phyloP scores from a whole-genome alignment of 2,329 filamentous ascomycete species.

The Colletotrichum plurivorum region DNA sequence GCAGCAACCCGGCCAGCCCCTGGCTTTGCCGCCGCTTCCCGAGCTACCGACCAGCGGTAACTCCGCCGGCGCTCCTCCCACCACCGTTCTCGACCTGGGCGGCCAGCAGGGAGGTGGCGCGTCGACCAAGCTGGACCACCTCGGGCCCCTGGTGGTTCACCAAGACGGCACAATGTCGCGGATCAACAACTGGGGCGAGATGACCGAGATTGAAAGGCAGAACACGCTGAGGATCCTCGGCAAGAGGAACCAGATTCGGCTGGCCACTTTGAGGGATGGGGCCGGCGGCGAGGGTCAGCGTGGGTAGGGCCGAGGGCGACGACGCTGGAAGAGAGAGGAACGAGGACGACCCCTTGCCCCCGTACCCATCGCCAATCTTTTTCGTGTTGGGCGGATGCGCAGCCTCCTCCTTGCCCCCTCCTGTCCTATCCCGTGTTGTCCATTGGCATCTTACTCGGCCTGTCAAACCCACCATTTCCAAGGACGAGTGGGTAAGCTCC shows the following conservation, averaged over 20 bases:
- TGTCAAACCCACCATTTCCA: slow-evolving; percentile 8
- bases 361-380: not conserved
- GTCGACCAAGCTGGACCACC: slow-evolving; percentile 72
- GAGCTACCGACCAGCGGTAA: slow-evolving; percentile 11
- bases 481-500: not conserved
- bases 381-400: not conserved
- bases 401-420: not conserved
- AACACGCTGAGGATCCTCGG: slow-evolving; percentile 78
- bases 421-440: slow-evolving; percentile 14
- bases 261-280: slow-evolving; percentile 62
- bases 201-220: slow-evolving; percentile 77
- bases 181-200: slow-evolving; percentile 80
- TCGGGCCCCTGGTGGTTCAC: slow-evolving; percentile 83
- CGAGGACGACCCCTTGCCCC: slow-evolving; percentile 6
- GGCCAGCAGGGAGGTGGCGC: slow-evolving; percentile 43
- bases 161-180: slow-evolving; percentile 78
- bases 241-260: slow-evolving; percentile 76
- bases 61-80: slow-evolving; percentile 21
- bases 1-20: slow-evolving; percentile 3
- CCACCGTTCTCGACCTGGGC: slow-evolving; percentile 51
- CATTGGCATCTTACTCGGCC: not conserved
- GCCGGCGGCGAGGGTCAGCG: slow-evolving; percentile 49
- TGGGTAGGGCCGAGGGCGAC: slow-evolving; percentile 9
- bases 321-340: slow-evolving; percentile 1
- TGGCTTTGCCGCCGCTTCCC: slow-evolving; percentile 40